These are phyloP conservation scores for Chamaecrista fasciculata DNA, from an alignment of 306 rosid genomes.

Conservation along the genomic window DNA sequence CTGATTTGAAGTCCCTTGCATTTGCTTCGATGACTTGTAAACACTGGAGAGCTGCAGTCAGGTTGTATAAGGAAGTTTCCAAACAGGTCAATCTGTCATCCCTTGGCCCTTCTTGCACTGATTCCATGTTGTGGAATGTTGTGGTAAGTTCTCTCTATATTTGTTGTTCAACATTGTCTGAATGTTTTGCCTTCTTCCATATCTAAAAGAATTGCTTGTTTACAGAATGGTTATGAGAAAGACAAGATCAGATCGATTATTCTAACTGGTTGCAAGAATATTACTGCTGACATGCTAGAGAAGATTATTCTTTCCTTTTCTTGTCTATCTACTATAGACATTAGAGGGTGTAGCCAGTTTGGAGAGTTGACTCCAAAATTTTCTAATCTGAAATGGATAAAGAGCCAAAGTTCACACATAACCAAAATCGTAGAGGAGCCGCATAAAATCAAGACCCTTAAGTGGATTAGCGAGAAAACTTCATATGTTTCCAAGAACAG, in stretches of 20 bases:
- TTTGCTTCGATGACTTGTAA: conserved; percentile 83
- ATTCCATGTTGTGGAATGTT: conserved; percentile 56
- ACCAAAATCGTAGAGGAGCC: conserved; percentile 56
- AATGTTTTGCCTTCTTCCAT: conserved; percentile 19
- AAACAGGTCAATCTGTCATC: conserved; percentile 74
- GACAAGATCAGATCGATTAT: conserved; percentile 74
- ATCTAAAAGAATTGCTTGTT: conserved; percentile 38
- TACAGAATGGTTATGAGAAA: conserved; percentile 72
- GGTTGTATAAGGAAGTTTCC: conserved; percentile 70
- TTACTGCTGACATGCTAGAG: conserved; percentile 71
- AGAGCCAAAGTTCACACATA: conserved; percentile 54
- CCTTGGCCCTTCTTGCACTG: conserved; percentile 76
- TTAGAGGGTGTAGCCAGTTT: conserved; percentile 89
- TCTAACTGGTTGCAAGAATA: conserved; percentile 72
- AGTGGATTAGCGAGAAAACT: conserved; percentile 57
- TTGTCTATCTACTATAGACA: conserved; percentile 66
- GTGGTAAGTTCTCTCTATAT: conserved; percentile 57
- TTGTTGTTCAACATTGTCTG: conserved; percentile 17
- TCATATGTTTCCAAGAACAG: conserved; percentile 53
- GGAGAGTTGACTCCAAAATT: conserved; percentile 62
- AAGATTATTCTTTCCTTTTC: conserved; percentile 72
- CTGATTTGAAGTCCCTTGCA: conserved; percentile 71
- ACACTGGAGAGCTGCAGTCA: conserved; percentile 78
- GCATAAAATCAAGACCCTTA: conserved; percentile 70
- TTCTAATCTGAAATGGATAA: conserved; percentile 76